Conservation (phyloP, 768 basidiomycete genomes). For the Naganishia antarctica region DNA sequence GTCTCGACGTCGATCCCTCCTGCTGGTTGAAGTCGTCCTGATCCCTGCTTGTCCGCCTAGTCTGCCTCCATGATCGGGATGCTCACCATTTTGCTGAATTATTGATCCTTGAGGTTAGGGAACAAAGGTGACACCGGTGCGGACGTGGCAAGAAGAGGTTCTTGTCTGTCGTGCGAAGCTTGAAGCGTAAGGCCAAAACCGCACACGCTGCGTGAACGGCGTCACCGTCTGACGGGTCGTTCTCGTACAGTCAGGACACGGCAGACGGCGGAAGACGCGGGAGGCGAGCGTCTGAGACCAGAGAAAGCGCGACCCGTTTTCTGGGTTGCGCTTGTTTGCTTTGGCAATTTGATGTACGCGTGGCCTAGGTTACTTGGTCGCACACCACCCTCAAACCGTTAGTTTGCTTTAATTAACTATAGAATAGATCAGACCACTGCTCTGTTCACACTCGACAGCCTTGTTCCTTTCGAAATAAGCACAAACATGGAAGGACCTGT, state of each 20-base stretch:
- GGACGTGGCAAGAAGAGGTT: conserved; percentile 18
- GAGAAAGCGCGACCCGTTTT: too few species aligned
- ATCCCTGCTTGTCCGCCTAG: not conserved
- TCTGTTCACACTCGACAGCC: too few species aligned
- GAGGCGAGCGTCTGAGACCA: too few species aligned
- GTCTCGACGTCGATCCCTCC: too few species aligned
- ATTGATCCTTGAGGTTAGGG: conserved; percentile 23
- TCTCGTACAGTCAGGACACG: conserved; percentile 11
- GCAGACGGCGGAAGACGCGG: too few species aligned
- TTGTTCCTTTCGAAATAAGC: too few species aligned
- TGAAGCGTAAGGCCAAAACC: conserved; percentile 6
- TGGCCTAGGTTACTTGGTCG: too few species aligned
- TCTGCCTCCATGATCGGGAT: not conserved
- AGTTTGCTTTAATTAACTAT: too few species aligned
- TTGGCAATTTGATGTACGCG: too few species aligned
- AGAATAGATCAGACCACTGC: too few species aligned
- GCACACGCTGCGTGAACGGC: not conserved
- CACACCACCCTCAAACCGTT: not conserved
- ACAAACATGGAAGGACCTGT: too few species aligned
- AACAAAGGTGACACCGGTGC: conserved; percentile 24
- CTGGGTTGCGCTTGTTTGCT: conserved; percentile 5
- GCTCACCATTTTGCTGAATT: conserved; percentile 25
- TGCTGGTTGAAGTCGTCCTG: not conserved
- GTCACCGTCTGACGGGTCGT: conserved; percentile 11
- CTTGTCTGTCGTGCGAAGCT: conserved; percentile 21